Conservation (phyloP, 768 basidiomycete genomes). For the Kwoniella dendrophila region DNA sequence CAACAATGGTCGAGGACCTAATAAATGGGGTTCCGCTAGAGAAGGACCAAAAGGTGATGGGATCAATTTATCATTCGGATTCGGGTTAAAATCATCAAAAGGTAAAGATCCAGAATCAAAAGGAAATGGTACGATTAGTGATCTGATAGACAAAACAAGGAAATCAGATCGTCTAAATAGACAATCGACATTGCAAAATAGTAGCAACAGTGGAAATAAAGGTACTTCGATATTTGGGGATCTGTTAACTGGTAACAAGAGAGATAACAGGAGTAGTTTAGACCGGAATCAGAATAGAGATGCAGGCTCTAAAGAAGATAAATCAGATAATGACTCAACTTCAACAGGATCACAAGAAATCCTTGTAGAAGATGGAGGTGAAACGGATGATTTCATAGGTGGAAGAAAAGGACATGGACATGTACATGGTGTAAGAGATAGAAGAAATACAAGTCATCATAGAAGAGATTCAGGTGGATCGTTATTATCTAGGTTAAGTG, state of each 20-base stretch:
- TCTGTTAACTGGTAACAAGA: conserved; percentile 10
- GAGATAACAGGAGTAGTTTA: too few relatives aligned
- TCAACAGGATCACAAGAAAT: neutral
- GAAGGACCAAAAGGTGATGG: neutral
- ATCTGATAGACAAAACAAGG: conserved; percentile 13
- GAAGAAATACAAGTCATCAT: neutral
- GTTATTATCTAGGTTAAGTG: conserved; percentile 17
- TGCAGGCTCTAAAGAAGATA: too few relatives aligned
- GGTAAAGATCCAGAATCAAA: neutral
- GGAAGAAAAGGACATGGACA: conserved; percentile 3
- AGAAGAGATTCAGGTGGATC: conserved; percentile 16
- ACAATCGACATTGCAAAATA: too few relatives aligned
- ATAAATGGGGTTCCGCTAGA: conserved; percentile 21
- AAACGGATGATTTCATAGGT: neutral
- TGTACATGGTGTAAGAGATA: too few relatives aligned
- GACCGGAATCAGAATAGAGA: too few relatives aligned
- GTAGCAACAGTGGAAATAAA: too few relatives aligned
- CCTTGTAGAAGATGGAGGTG: neutral
- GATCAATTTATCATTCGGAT: conserved; percentile 8
- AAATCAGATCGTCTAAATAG: conserved; percentile 7
- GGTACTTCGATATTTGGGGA: conserved; percentile 21
- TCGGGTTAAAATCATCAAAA: conserved; percentile 17
- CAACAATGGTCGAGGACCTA: conserved; percentile 4
- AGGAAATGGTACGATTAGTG: neutral
- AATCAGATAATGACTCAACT: neutral